These are phyloP conservation scores for Cercospora brassicicola DNA, from an alignment of 2,329 filamentous ascomycete species.

Conservation along the genomic window DNA sequence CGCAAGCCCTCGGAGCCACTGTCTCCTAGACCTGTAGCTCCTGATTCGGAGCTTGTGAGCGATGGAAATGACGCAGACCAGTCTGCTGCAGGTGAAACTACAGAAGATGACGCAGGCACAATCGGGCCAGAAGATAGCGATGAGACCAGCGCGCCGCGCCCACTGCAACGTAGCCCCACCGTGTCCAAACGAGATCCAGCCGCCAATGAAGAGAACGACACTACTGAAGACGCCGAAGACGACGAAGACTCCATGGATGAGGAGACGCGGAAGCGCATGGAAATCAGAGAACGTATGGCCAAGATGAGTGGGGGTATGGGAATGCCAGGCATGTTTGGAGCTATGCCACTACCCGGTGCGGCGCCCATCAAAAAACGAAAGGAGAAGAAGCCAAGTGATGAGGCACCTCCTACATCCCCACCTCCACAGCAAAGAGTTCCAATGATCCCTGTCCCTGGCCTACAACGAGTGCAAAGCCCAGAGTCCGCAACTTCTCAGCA, in stretches of 20 bases:
- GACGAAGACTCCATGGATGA: slow-evolving; percentile 85
- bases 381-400: slow-evolving; percentile 42
- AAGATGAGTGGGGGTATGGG: slow-evolving; percentile 98
- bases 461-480: slow-evolving; percentile 59
- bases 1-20: slow-evolving; percentile 42
- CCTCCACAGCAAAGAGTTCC: slow-evolving; percentile 47
- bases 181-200: slow-evolving; percentile 45
- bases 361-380: slow-evolving; percentile 53
- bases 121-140: slow-evolving; percentile 75
- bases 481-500: slow-evolving; percentile 47
- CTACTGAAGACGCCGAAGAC: slow-evolving; percentile 62
- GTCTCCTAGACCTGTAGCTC: slow-evolving; percentile 38
- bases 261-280: slow-evolving; percentile 79
- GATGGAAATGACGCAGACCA: slow-evolving; percentile 67
- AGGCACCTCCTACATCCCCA: slow-evolving; percentile 29
- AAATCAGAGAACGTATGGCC: slow-evolving; percentile 91
- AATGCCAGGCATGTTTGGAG: slow-evolving; percentile 82
- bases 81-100: slow-evolving; percentile 62
- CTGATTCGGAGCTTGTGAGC: slow-evolving; percentile 56
- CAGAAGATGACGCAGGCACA: slow-evolving; percentile 61
- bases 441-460: slow-evolving; percentile 59
- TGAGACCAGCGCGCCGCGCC: slow-evolving; percentile 51
- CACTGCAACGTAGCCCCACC: slow-evolving; percentile 44
- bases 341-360: slow-evolving; percentile 60
- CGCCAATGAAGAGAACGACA: slow-evolving; percentile 53